Percentiles rank a stretch among this genome's conserved stretches.
phyloP scores from a whole-genome alignment of 2,329 filamentous ascomycete species.

The Amauroascus niger region DNA sequence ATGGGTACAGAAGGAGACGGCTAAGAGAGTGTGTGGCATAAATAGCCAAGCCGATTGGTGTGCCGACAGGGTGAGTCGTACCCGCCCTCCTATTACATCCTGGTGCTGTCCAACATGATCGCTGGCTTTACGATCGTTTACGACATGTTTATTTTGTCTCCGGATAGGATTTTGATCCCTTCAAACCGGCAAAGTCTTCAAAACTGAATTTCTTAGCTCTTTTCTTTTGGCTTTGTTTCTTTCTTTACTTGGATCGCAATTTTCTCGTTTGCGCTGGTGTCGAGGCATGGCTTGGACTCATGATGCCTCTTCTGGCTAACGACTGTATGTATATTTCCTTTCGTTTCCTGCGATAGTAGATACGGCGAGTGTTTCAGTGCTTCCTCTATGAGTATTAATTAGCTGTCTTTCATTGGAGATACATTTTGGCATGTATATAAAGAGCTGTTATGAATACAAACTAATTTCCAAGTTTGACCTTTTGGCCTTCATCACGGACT shows the following conservation, averaged over 20 bases:
- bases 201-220: not conserved
- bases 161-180: not conserved
- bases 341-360: not conserved
- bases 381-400: not conserved
- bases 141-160: not conserved
- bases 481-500: not conserved
- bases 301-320: not conserved
- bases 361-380: too few species aligned
- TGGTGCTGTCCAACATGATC: not conserved
- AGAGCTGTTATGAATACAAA: too few species aligned
- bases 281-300: not conserved
- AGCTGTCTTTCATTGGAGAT: not conserved
- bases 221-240: not conserved
- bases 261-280: not conserved
- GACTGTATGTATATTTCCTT: not conserved
- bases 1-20: conserved; percentile 4
- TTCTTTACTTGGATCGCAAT: not conserved
- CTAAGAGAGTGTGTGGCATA: not conserved
- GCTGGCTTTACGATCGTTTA: not conserved
- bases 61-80: not conserved
- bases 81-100: not conserved
- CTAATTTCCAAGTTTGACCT: too few species aligned
- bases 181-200: not conserved
- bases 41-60: not conserved
- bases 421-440: not conserved